These are phyloP conservation scores for Conticribra weissflogii DNA, from an alignment of 108 stramenopile species.

Conservation along the genomic window DNA sequence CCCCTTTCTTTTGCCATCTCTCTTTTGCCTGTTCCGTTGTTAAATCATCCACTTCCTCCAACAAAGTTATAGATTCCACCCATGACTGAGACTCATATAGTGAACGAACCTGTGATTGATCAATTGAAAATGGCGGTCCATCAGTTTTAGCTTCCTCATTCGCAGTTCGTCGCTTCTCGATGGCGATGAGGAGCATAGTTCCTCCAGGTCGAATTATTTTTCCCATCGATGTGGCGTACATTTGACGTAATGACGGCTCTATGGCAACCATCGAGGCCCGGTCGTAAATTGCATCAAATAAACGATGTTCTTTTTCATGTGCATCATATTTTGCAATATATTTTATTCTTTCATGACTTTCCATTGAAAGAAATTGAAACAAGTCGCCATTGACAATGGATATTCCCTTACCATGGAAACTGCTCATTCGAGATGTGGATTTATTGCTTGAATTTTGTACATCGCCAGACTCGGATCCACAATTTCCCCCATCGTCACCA, in stretches of 20 bases:
- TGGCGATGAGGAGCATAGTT: conserved; percentile 58
- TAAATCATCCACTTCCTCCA: conserved; percentile 61
- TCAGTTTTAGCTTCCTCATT: conserved; percentile 43
- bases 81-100: conserved; percentile 55
- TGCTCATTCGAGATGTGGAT: background rate
- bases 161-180: conserved; percentile 56
- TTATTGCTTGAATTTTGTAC: background rate
- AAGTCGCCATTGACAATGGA: conserved; percentile 69
- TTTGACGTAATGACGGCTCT: conserved; percentile 55
- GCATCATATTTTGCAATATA: conserved; percentile 1
- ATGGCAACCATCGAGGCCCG: conserved; percentile 86
- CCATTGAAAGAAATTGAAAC: conserved; percentile 55
- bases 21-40: conserved; percentile 44
- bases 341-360: conserved; percentile 20
- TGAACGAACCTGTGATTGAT: conserved; percentile 50
- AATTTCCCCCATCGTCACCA: background rate
- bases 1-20: conserved; percentile 49
- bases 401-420: conserved; percentile 62
- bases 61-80: conserved; percentile 57
- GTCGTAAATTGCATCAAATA: conserved; percentile 77
- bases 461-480: background rate
- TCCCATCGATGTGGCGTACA: conserved; percentile 62
- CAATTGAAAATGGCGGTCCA: conserved; percentile 79
- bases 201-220: conserved; percentile 63
- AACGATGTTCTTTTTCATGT: conserved; percentile 16